Evolutionary conservation across 345 rosid species (phyloP), one percentile per base, ranked within the genome.

Genomic region (Viola odorata): DNA sequence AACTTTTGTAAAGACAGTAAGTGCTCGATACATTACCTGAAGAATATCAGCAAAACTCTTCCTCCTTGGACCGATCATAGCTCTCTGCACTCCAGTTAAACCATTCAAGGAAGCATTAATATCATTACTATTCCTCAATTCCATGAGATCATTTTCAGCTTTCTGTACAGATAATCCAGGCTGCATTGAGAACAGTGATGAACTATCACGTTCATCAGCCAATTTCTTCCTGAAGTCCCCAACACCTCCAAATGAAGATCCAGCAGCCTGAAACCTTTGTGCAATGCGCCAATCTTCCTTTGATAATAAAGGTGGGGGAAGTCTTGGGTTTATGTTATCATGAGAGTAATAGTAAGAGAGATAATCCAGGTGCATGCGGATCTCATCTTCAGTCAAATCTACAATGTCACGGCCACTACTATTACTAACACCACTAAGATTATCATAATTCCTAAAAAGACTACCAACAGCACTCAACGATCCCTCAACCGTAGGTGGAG

Each of bases 31-130:
- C 11, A 51, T 52, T 67, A 88, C 97, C 96, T 88, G 97, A 75
- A 94, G 89, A 68, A 88, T 90, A 82, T 94, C 97, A 12, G 99
- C 91, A 70, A 88, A 90, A 78, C 99, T 94, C 82, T 84, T 94
- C 83, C 89, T 83, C 83, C 95, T 85, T 0, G 80, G 61, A 12
- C 91, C 92, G 73, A 90, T 73, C 45, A 83, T 86, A 63, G 75
- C 53, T 49, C 73, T 72, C 58, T 82, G 62, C 61, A 71, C 42
- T 58, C 78, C 86, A 57, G 15, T 62, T 50, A 71, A 62, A 45
- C 76, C 66, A 60, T 79, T 81, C 11, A 76, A 69, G 12, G 81
- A 63, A 6, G 55, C 60, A 60, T 71, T 76, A 57, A 69, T 82
- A 12, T 64, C 74, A 57, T 72, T 75, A 50, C 75, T 78, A 73